A percentile compares a stretch with the other conserved stretches of the same genome.
phyloP scores from a whole-genome alignment of 805 yeast genomes.

The Teunomyces cretensis region DNA sequence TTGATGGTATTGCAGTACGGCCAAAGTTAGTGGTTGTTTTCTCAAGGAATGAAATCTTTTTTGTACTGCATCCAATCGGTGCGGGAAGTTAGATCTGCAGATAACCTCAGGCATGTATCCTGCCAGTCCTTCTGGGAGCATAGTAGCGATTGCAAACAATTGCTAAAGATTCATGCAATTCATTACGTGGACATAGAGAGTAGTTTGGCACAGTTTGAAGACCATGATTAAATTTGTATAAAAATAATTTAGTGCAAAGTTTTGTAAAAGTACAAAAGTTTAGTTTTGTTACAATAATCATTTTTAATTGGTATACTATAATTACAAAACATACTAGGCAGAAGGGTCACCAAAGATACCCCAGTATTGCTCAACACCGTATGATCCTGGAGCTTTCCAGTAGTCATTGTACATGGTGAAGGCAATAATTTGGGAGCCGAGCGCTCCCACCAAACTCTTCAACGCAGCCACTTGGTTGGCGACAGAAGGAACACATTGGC shows the following conservation, averaged over 20 bases:
- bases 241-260: no score
- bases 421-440: constrained; percentile 52
- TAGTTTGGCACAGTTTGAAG: no score
- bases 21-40: not conserved
- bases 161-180: no score
- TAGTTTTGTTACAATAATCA: not conserved
- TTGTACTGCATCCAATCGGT: not conserved
- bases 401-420: constrained; percentile 63
- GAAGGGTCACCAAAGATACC: constrained; percentile 41
- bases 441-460: constrained; percentile 44
- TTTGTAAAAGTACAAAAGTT: no score
- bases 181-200: no score
- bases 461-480: constrained; percentile 54
- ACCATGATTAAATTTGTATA: no score
- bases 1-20: not conserved
- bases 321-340: constrained; percentile 5
- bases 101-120: no score
- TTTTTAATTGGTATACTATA: not conserved
- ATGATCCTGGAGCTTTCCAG: constrained; percentile 60
- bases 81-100: not conserved
- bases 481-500: constrained; percentile 54
- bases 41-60: not conserved
- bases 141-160: no score
- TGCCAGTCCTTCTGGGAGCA: no score
- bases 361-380: constrained; percentile 63